Evolutionary conservation across 2,329 filamentous ascomycete genomes (phyloP), one percentile per base, ranked within the genome.

Genomic region (Scytalidium sp.): DNA sequence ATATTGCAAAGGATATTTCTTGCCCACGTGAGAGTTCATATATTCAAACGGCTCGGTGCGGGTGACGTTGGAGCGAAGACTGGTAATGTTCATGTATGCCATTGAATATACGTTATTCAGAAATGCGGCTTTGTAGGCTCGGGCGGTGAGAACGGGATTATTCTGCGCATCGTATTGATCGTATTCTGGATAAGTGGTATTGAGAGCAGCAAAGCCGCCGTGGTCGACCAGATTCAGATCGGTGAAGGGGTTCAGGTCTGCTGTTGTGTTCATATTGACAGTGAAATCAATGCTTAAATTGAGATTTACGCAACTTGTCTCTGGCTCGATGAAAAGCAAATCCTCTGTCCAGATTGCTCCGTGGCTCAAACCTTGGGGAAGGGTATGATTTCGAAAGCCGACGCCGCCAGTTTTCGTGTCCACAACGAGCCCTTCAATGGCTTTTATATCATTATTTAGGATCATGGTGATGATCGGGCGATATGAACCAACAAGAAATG

Each of bases 271-370:
- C 1, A 47, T 41, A 2, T 56, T 53, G 9, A 71, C 64, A 9
- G 51, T 55, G 47, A 70, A 75, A 25, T 75, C 70, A 3, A 77
- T 46, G 0, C 72, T 74, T 2, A 71, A 51, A 50, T 74, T 74
- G 2, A 65, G 69, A 45, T 72, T 60, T 6, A 75, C 70, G 50
- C 75, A 77, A 5, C 60, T 56, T 0, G 71, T 70, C 21, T 72
- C 67, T 0, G 75, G 75, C 51, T 75, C 68, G 10, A 78, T 52
- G 53, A 75, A 78, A 0, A 78, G 65, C 3, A 78, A 43, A 47
- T 78, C 73, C 49, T 79, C 75, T 0, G 62, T 60, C 75, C 75
- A 78, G 2, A 57, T 61, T 6, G 63, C 69, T 0, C 74, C 74
- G 36, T 63, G 64, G 1, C 51, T 22, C 1, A 66, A 52, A 1